Conservation (phyloP, 2,329 filamentous ascomycete genomes). For the Trichoderma sp. region DNA sequence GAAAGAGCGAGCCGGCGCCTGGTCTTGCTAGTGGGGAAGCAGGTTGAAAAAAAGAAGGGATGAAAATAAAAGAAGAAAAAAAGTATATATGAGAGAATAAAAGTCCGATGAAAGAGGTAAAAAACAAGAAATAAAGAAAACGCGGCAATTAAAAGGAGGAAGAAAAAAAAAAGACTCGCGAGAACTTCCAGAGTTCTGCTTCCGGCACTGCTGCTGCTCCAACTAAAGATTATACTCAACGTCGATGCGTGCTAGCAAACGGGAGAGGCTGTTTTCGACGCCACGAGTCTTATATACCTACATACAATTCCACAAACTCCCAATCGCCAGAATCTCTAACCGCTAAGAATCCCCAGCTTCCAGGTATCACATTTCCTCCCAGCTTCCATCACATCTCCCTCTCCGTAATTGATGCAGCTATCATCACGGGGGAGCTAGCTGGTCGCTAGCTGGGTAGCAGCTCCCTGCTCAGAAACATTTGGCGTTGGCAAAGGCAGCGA, state of each 20-base stretch:
- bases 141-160: background rate
- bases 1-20: slow-evolving; percentile 15
- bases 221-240: background rate
- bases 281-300: slow-evolving; percentile 16
- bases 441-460: background rate
- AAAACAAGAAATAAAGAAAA: background rate
- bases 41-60: background rate
- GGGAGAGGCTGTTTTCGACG: background rate
- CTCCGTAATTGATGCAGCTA: slow-evolving; percentile 20
- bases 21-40: slow-evolving; percentile 15
- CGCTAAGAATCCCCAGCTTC: slow-evolving; percentile 16
- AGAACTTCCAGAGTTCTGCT: slow-evolving; percentile 28
- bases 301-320: background rate
- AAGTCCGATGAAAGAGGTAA: background rate
- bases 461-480: slow-evolving; percentile 21
- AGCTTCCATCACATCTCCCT: background rate
- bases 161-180: slow-evolving; percentile 6
- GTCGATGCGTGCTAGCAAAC: background rate
- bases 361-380: background rate
- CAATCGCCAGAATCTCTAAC: background rate
- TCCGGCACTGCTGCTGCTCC: slow-evolving; percentile 8
- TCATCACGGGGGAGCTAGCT: slow-evolving; percentile 6
- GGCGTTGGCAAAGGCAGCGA: slow-evolving; percentile 17
- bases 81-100: background rate
- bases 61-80: background rate